phyloP scores from a whole-genome alignment of 495 filamentous ascomycete genomes.

The Hypoxylon intermedium region DNA sequence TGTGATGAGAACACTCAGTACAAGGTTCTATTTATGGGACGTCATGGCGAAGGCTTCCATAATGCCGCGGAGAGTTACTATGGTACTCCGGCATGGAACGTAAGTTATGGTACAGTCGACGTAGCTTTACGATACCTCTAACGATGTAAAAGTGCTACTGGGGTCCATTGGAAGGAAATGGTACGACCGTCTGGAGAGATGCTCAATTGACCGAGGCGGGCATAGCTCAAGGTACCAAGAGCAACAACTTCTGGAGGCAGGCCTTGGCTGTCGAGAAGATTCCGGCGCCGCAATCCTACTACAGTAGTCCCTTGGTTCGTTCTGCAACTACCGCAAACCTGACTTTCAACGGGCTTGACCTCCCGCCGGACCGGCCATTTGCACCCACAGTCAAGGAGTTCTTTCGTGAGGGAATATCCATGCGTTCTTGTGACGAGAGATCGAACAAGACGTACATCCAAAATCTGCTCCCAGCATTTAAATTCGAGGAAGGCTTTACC shows the following conservation, averaged over 20 bases:
- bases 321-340: conserved; percentile 68
- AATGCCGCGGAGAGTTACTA: conserved; percentile 70
- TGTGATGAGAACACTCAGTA: conserved; percentile 60
- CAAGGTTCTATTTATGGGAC: conserved; percentile 71
- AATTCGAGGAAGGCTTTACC: conserved; percentile 67
- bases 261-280: conserved; percentile 63
- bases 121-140: background rate
- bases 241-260: conserved; percentile 70
- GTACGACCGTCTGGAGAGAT: conserved; percentile 70
- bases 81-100: conserved; percentile 72
- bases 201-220: conserved; percentile 69
- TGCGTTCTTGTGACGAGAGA: conserved; percentile 79
- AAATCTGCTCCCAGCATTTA: conserved; percentile 61
- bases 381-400: conserved; percentile 70
- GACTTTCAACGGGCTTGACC: conserved; percentile 64
- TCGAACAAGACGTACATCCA: conserved; percentile 63
- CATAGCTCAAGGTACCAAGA: conserved; percentile 65
- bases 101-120: conserved; percentile 40
- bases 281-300: conserved; percentile 72
- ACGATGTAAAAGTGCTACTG: conserved; percentile 70
- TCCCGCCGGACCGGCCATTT: conserved; percentile 62
- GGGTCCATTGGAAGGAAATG: conserved; percentile 71
- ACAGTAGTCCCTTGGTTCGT: conserved; percentile 69
- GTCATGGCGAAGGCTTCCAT: conserved; percentile 76
- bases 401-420: conserved; percentile 73